Evolutionary conservation across 1,284 basidiomycete species (phyloP).

Genomic region (Cryptococcus floricola): DNA sequence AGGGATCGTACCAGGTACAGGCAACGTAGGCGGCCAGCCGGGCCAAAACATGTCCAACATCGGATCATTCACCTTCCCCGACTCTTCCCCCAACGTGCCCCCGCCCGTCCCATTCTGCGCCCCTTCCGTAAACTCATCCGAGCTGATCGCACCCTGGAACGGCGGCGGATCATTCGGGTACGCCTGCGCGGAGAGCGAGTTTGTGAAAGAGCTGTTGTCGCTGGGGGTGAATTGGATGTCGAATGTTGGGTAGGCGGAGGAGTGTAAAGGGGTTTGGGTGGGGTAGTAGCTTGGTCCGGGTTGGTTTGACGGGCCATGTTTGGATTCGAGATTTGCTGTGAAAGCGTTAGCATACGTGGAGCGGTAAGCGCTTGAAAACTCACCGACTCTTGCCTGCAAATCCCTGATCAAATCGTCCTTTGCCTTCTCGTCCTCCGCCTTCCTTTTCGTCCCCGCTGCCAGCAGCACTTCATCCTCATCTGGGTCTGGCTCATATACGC

Average conservation of each 20-base stretch:
- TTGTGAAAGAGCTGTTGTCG: not conserved
- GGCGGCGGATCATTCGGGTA: not conserved
- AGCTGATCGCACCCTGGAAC: not conserved
- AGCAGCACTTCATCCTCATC: not conserved
- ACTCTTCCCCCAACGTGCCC: slow-evolving; percentile 12
- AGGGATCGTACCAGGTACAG: slow-evolving; percentile 26
- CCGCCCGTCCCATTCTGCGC: not conserved
- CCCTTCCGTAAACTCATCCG: too few species aligned
- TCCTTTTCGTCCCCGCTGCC: slow-evolving; percentile 7
- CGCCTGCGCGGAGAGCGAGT: not conserved
- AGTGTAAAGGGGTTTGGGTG: not conserved
- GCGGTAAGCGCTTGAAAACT: slow-evolving; percentile 5
- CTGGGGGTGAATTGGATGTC: not conserved
- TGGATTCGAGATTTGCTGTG: not conserved
- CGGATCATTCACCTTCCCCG: slow-evolving; percentile 21
- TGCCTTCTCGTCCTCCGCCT: slow-evolving; percentile 6
- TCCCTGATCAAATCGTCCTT: slow-evolving; percentile 13
- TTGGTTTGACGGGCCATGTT: not conserved
- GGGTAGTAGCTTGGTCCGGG: not conserved
- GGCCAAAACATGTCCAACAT: slow-evolving; percentile 39
- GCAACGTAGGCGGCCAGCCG: slow-evolving; percentile 41
- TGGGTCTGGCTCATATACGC: slow-evolving; percentile 24
- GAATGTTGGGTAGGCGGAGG: not conserved
- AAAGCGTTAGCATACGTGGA: not conserved
- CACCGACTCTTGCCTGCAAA: slow-evolving; percentile 35